These are phyloP conservation scores for Akanthomyces lecanii DNA, from an alignment of 2,329 filamentous ascomycete species.

Conservation along the genomic window DNA sequence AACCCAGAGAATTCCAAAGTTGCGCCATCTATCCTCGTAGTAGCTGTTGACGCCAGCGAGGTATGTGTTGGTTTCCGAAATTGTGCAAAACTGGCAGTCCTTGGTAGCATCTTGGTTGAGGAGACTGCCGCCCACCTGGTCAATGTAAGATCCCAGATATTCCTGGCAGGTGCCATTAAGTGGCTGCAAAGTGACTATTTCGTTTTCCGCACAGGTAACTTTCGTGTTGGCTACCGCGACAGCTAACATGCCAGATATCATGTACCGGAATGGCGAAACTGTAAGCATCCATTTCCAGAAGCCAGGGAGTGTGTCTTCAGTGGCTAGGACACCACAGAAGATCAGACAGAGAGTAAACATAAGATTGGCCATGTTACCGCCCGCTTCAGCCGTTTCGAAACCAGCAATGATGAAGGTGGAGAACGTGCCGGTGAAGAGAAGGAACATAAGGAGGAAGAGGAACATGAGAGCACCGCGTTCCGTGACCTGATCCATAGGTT, in stretches of 20 bases:
- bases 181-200: constrained; percentile 64
- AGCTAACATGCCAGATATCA: constrained; percentile 68
- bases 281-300: constrained; percentile 76
- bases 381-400: constrained; percentile 69
- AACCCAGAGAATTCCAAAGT: constrained; percentile 60
- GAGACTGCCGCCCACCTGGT: constrained; percentile 48
- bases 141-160: constrained; percentile 54
- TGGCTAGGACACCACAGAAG: constrained; percentile 71
- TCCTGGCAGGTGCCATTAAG: constrained; percentile 55
- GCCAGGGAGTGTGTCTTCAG: constrained; percentile 56
- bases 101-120: constrained; percentile 42
- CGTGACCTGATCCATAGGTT: constrained; percentile 53
- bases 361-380: constrained; percentile 71
- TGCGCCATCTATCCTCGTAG: constrained; percentile 61
- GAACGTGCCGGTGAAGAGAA: constrained; percentile 79
- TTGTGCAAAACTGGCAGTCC: constrained; percentile 53
- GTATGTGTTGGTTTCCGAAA: constrained; percentile 49
- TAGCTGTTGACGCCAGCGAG: constrained; percentile 44
- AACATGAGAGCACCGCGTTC: constrained; percentile 77
- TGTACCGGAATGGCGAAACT: constrained; percentile 76
- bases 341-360: constrained; percentile 69
- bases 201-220: constrained; percentile 64
- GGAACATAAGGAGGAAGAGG: constrained; percentile 69
- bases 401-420: constrained; percentile 72
- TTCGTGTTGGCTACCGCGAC: constrained; percentile 63